Percentiles rank a stretch among this genome's conserved stretches.
These are phyloP conservation scores for Chamaenerion angustifolium DNA, from an alignment of 345 rosid genomes.

Conservation along the genomic window DNA sequence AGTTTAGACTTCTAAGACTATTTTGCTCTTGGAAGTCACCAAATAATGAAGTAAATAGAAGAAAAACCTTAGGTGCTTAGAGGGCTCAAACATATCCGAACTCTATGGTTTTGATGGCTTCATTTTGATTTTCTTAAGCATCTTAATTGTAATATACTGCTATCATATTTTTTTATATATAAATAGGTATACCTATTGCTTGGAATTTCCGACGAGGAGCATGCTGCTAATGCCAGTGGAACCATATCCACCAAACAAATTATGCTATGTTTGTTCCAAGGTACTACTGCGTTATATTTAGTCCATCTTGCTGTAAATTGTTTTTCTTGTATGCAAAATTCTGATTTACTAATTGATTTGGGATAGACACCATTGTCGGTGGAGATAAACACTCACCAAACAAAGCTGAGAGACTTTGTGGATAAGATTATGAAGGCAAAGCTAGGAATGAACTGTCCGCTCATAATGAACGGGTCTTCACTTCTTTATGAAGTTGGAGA, in stretches of 20 bases:
- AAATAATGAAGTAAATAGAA: too few species aligned
- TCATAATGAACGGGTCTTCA: slow-evolving; percentile 64
- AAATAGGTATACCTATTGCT: slow-evolving; percentile 83
- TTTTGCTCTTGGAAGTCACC: too few species aligned
- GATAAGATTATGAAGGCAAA: slow-evolving; percentile 88
- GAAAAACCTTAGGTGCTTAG: too few species aligned
- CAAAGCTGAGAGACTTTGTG: slow-evolving; percentile 83
- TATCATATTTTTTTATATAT: too few species aligned
- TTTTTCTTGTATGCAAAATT: background rate
- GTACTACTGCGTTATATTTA: slow-evolving; percentile 22
- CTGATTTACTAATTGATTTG: slow-evolving; percentile 10
- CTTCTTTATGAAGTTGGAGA: slow-evolving; percentile 97
- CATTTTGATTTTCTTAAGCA: too few species aligned
- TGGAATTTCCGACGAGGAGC: slow-evolving; percentile 70
- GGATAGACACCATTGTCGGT: slow-evolving; percentile 68
- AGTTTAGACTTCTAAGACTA: too few species aligned
- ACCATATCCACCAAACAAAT: slow-evolving; percentile 78
- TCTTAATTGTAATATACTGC: too few species aligned
- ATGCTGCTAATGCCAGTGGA: slow-evolving; percentile 96
- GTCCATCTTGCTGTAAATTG: slow-evolving; percentile 5
- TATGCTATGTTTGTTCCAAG: slow-evolving; percentile 96
- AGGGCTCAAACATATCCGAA: too few species aligned
- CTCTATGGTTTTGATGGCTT: too few species aligned
- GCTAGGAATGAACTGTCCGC: slow-evolving; percentile 86
- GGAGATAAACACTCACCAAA: slow-evolving; percentile 61